These are phyloP conservation scores for Aspergillus floridensis DNA, from an alignment of 2,329 filamentous ascomycete species.

Conservation along the genomic window DNA sequence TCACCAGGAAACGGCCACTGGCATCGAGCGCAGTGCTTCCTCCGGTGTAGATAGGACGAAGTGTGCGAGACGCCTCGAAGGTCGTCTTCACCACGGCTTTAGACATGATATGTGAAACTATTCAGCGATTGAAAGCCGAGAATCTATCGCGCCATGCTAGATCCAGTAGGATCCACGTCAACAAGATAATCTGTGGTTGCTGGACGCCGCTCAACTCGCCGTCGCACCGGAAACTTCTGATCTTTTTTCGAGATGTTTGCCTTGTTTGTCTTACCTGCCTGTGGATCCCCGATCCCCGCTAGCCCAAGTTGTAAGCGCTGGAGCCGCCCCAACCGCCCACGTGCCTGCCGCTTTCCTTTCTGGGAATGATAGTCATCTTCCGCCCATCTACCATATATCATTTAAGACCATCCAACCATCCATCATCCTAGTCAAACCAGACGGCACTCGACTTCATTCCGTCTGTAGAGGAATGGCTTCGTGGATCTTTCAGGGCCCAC, in stretches of 20 bases:
- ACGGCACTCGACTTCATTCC: not conserved
- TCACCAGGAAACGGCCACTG: constrained; percentile 77
- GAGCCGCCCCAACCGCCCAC: constrained; percentile 21
- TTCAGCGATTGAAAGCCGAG: not conserved
- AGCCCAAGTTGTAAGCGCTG: constrained; percentile 22
- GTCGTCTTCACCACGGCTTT: constrained; percentile 71
- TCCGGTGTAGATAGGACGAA: constrained; percentile 92
- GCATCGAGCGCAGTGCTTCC: constrained; percentile 81
- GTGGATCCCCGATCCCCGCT: constrained; percentile 27
- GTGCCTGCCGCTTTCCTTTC: constrained; percentile 9
- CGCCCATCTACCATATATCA: not conserved
- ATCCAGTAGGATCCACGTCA: constrained; percentile 11
- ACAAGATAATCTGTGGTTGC: constrained; percentile 17
- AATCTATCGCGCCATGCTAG: constrained; percentile 23
- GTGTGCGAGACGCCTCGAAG: constrained; percentile 77
- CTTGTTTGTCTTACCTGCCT: constrained; percentile 23
- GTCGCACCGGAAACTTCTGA: constrained; percentile 30
- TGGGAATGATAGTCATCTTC: not conserved
- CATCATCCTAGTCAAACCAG: no score
- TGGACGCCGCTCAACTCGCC: constrained; percentile 12
- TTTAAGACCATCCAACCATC: not conserved
- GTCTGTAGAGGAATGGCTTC: constrained; percentile 1
- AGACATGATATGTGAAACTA: constrained; percentile 38
- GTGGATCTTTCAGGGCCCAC: not conserved
- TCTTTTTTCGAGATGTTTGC: constrained; percentile 38